Conservation (phyloP, 2,329 filamentous ascomycete genomes). For the Chaetothyriales sp. region DNA sequence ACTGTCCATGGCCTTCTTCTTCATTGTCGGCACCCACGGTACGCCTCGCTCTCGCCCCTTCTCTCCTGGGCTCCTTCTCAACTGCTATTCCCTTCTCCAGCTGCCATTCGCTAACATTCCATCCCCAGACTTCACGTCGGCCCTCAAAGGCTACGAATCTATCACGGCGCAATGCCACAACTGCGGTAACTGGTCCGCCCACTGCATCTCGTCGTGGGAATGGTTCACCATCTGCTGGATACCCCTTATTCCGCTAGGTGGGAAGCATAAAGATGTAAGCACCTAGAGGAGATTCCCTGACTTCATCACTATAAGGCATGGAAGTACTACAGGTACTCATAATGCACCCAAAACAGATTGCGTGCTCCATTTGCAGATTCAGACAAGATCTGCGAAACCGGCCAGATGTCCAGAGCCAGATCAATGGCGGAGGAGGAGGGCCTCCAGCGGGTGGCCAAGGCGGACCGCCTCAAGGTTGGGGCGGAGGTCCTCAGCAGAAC, state of each 20-base stretch:
- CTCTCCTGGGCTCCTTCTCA: background rate
- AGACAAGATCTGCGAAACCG: slow-evolving; percentile 17
- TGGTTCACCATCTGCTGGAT: slow-evolving; percentile 35
- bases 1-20: slow-evolving; percentile 13
- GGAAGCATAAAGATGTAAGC: slow-evolving; percentile 21
- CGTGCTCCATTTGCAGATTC: slow-evolving; percentile 17
- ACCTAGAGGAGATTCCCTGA: background rate
- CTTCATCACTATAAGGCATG: background rate
- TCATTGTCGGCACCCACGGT: slow-evolving; percentile 15
- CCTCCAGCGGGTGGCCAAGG: slow-evolving; percentile 5
- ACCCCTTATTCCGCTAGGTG: slow-evolving; percentile 22
- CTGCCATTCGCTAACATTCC: slow-evolving; percentile 2
- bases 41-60: background rate
- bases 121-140: slow-evolving; percentile 29
- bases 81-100: background rate
- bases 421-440: slow-evolving; percentile 2
- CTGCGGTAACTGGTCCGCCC: slow-evolving; percentile 33
- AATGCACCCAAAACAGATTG: slow-evolving; percentile 4
- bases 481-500: slow-evolving; percentile 75
- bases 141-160: slow-evolving; percentile 33
- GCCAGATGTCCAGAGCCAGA: slow-evolving; percentile 16
- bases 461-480: slow-evolving; percentile 63
- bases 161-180: slow-evolving; percentile 35
- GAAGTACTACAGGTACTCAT: background rate
- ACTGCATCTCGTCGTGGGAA: slow-evolving; percentile 32